Evolutionary conservation across 192 early-diverging fungal species (phyloP), one percentile per base, ranked within the genome.

Genomic region (Helicostylum pulchrum): DNA sequence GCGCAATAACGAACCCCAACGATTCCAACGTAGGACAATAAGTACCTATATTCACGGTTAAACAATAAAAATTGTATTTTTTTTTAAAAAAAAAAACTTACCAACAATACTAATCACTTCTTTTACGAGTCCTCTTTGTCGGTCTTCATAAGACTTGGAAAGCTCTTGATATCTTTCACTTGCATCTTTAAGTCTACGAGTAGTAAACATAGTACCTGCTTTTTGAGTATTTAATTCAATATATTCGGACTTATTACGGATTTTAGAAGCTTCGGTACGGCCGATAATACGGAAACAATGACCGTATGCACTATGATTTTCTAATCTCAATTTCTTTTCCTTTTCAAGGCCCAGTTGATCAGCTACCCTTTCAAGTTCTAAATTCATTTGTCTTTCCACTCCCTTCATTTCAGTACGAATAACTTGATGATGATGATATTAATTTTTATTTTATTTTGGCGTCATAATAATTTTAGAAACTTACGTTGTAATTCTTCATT

Each of bases 211-310:
- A 0, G 92, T 90, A 19, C 97, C 95, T 14, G 88, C 86, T 68
- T 95, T 96, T 54, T 89, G 89, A 14, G 94, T 94, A 8, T 92
- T 67, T 46, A 94, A 81, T 75, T 99, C 95, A 66, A 90, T 90
- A 68, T 87, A 95, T 53, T 79, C 77, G 39, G 72, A 67, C 44
- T 89, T 86, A 50, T 86, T 83, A 11, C 93, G 84, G 43, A 97
- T 77, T 14, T 77, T 79, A 8, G 80, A 60, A 15, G 89, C 82
- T 48, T 96, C 87, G 78, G 75, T 79, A 58, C 57, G 39, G 9
- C 90, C 77, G 32, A 87, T 83, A 10, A 99, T 77, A 8, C 94
- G 78, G 55, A 99, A 78, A 68, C 93, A 91, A 78, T 94, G 83
- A 26, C 96, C 96, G 51, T 89, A 91, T 17, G 87, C 72, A 15